phyloP scores from a whole-genome alignment of 208 protist genomes.

The Endotrypanum monterogeii region DNA sequence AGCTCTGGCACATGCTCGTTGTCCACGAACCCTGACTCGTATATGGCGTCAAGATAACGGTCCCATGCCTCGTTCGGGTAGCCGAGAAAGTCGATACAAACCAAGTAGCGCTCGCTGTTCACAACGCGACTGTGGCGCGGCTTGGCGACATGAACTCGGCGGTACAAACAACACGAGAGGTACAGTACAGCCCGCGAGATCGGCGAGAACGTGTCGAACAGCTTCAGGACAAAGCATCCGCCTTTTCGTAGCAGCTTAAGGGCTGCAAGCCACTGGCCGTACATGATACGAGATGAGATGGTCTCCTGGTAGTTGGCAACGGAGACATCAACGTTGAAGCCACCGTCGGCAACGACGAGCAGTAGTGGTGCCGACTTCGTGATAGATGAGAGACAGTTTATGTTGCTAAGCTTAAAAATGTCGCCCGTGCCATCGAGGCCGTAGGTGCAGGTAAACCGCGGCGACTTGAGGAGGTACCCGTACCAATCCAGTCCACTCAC shows the following conservation, averaged over 20 bases:
- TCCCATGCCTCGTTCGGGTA: constrained; percentile 50
- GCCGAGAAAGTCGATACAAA: constrained; percentile 58
- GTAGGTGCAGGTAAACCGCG: constrained; percentile 70
- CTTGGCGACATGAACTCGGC: constrained; percentile 87
- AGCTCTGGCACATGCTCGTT: constrained; percentile 61
- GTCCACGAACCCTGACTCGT: constrained; percentile 65
- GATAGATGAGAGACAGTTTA: constrained; percentile 70
- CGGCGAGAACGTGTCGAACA: constrained; percentile 91
- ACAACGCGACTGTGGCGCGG: constrained; percentile 90
- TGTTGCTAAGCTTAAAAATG: constrained; percentile 78
- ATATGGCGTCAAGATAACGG: constrained; percentile 53
- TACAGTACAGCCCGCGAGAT: constrained; percentile 78
- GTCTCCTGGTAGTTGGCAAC: constrained; percentile 89
- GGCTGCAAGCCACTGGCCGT: constrained; percentile 81
- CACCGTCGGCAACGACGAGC: constrained; percentile 92
- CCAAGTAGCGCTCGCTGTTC: constrained; percentile 92
- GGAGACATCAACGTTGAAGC: constrained; percentile 73
- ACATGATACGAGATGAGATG: constrained; percentile 86
- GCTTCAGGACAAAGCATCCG: constrained; percentile 88
- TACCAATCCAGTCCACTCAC: constrained; percentile 87
- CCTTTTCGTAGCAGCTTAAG: constrained; percentile 66
- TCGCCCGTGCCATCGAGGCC: constrained; percentile 87
- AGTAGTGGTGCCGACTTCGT: constrained; percentile 37
- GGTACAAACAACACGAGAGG: constrained; percentile 82
- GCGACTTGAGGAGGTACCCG: constrained; percentile 40